A percentile compares a stretch with the other conserved stretches of the same genome.
Evolutionary conservation across 768 basidiomycete genomes (phyloP).

Genomic region (Boletus vinaceobasis): DNA sequence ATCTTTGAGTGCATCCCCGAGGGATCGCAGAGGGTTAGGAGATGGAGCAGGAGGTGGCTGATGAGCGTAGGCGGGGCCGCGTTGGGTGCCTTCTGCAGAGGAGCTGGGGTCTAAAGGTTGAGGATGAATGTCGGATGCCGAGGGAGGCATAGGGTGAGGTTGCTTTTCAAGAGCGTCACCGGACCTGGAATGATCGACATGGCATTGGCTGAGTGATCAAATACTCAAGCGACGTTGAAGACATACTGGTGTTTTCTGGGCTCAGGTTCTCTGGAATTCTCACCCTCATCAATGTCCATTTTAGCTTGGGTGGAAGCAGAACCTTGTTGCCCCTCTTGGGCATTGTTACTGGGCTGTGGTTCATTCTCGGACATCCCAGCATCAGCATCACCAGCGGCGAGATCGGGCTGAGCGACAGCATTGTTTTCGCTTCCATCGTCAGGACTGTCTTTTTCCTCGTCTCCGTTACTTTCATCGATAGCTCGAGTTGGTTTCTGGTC

Average conservation of each 20-base stretch:
- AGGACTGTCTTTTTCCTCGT: conserved; percentile 27
- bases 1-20: conserved; percentile 81
- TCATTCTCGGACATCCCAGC: conserved; percentile 14
- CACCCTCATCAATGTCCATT: conserved; percentile 9
- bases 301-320: conserved; percentile 14
- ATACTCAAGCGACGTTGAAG: background rate
- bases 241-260: conserved; percentile 14
- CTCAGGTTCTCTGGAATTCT: conserved; percentile 26
- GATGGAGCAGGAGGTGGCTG: conserved; percentile 34
- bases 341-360: conserved; percentile 16
- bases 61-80: conserved; percentile 41
- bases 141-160: background rate
- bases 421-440: conserved; percentile 26
- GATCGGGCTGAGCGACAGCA: conserved; percentile 37
- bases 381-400: conserved; percentile 28
- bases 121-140: conserved; percentile 3
- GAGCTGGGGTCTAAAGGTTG: conserved; percentile 30
- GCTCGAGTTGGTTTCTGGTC: conserved; percentile 17
- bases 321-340: conserved; percentile 22
- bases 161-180: conserved; percentile 10
- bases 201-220: background rate
- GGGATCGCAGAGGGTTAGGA: conserved; percentile 65
- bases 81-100: conserved; percentile 42
- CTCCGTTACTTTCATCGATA: conserved; percentile 14
- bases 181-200: conserved; percentile 6